Base-by-base conservation (phyloP, 2,329 filamentous ascomycete species). In the Xylariaceae sp. region DNA sequence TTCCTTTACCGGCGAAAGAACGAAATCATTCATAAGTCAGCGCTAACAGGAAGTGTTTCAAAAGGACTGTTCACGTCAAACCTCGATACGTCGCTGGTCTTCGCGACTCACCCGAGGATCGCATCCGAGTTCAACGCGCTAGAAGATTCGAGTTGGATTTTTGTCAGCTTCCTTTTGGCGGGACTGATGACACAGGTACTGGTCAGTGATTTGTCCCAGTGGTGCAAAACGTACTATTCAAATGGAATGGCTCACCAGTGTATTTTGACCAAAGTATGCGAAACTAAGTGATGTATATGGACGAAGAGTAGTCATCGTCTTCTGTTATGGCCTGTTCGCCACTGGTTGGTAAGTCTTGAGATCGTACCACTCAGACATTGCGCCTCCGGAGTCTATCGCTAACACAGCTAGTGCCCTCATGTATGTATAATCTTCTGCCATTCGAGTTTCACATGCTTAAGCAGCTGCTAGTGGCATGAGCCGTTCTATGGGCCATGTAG, bases 21-120 rank as follows among this genome's bases (percentile, higher is more conserved):
- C n/a, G n/a, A n/a, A n/a, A n/a, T n/a, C n/a, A n/a, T n/a, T n/a
- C n/a, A n/a, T n/a, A n/a, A n/a, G n/a, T n/a, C n/a, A n/a, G n/a
- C n/a, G n/a, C n/a, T n/a, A n/a, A n/a, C n/a, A n/a, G n/a, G n/a
- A n/a, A n/a, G n/a, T n/a, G 18, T 30, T 6, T 12, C 3, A 13
- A 31, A 42, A 59, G 55, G 54, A 5, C 76, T 82, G 11, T 85
- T 87, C 48, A 73, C 84, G 9, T 73, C 74, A 5, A 79, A 81
- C 38, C 73, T 75, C 12, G 83, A 88, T 52, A 62, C 65, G 0
- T 81, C 78, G 1, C 63, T 87, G 0, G 70, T 87, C 0, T 62
- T 87, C 21, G 81, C 83, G 0, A 83, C 81, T 0, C 77, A 83
- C 41, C 73, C 74, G 1, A 66, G 65, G 3, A 78, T 82, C 36